Evolutionary conservation across 495 filamentous ascomycete genomes (phyloP), one percentile per base, ranked within the genome.

Genomic region (Podospora pseudoanserina): DNA sequence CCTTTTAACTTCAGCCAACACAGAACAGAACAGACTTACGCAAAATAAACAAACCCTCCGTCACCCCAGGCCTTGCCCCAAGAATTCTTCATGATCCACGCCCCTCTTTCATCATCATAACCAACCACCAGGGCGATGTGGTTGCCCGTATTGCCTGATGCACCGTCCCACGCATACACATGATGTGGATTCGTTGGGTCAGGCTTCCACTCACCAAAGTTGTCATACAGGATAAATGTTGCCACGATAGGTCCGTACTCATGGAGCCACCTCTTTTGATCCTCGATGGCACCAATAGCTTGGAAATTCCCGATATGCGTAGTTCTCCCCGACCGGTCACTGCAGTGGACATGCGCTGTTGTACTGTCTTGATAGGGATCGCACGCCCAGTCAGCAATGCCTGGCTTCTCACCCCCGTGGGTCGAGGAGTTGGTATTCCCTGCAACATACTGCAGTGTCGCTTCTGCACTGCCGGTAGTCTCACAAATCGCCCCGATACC

Each of bases 61-160:
- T 65, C 16, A 3, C 69, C 69, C 69, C 69, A 71, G 1, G 58
- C 44, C 27, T 54, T 9, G 0, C 72, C 72, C 72, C 72, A 74
- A 4, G 72, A 74, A 49, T 74, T 74, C 65, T 74, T 74, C 39
- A 74, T 54, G 7, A 74, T 66, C 69, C 72, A 74, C 30, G 67
- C 69, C 67, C 67, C 54, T 60, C 34, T 70, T 13, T 34, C 59
- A 18, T 71, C 72, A 39, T 71, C 67, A 44, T 71, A 74, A 1
- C 72, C 72, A 0, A 71, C 70, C 7, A 74, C 56, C 16, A 74
- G 32, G 15, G 70, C 65, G 1, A 71, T 65, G n/a, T 74, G 72
- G 28, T 71, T 70, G 0, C 72, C 72, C 1, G 67, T 61, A 15
- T 44, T 19, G 28, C 23, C 49, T 0, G 69, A 6, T 3, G 57